Evolutionary conservation across 805 yeast species (phyloP).

Genomic region (Spathaspora sp.): DNA sequence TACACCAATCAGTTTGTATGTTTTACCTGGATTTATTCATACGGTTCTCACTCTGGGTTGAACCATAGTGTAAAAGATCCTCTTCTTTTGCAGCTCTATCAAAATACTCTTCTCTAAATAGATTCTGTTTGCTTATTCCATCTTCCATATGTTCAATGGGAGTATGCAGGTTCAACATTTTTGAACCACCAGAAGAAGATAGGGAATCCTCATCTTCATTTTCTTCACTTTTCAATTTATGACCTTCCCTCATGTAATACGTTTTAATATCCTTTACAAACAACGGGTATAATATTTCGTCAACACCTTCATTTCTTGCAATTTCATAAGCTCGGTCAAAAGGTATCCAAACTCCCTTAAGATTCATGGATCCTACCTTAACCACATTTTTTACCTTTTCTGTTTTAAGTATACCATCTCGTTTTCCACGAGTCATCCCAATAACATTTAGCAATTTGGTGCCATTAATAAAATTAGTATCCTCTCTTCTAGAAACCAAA

Average conservation of each 20-base stretch:
- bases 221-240: conserved; percentile 16
- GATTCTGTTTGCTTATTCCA: not conserved
- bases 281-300: conserved; percentile 27
- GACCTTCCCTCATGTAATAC: conserved; percentile 23
- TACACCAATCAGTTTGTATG: not conserved
- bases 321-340: conserved; percentile 36
- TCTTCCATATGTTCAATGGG: not conserved
- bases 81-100: not conserved
- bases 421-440: conserved; percentile 37
- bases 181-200: not conserved
- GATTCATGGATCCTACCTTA: conserved; percentile 35
- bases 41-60: not conserved
- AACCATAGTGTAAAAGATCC: not conserved
- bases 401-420: conserved; percentile 37
- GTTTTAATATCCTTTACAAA: conserved; percentile 28
- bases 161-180: not conserved
- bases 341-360: conserved; percentile 42
- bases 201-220: conserved; percentile 1
- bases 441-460: conserved; percentile 36
- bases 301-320: conserved; percentile 39
- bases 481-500: conserved; percentile 34
- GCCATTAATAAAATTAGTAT: conserved; percentile 32
- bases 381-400: conserved; percentile 29
- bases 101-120: not conserved
- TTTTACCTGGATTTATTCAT: not conserved